Conservation (phyloP, 345 rosid genomes). For the Arabidopsis thaliana region TAIR10.1 NC_003075.7:13290001-13290500, state of each 20-base stretch:
- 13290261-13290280: slow-evolving; percentile 64
- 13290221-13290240: slow-evolving; percentile 73
- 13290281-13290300: slow-evolving; percentile 59
- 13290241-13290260: slow-evolving; percentile 76
- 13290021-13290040: not conserved
- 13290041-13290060: not conserved
- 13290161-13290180: too few species aligned
- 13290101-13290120: not conserved
- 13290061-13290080: not conserved
- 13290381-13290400: slow-evolving; percentile 56
- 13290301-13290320: slow-evolving; percentile 63
- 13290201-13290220: slow-evolving; percentile 49
- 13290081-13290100: not conserved
- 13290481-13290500: slow-evolving; percentile 52
- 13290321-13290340: slow-evolving; percentile 65
- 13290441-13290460: slow-evolving; percentile 76
- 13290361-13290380: slow-evolving; percentile 70
- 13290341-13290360: slow-evolving; percentile 58
- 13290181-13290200: not conserved
- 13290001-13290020: not conserved
- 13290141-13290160: not conserved
- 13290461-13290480: slow-evolving; percentile 55
- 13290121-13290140: slow-evolving; percentile 4
- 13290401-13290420: slow-evolving; percentile 55
- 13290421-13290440: slow-evolving; percentile 63